Conservation (phyloP, 768 basidiomycete genomes). For the Boletus vermiculosoides region DNA sequence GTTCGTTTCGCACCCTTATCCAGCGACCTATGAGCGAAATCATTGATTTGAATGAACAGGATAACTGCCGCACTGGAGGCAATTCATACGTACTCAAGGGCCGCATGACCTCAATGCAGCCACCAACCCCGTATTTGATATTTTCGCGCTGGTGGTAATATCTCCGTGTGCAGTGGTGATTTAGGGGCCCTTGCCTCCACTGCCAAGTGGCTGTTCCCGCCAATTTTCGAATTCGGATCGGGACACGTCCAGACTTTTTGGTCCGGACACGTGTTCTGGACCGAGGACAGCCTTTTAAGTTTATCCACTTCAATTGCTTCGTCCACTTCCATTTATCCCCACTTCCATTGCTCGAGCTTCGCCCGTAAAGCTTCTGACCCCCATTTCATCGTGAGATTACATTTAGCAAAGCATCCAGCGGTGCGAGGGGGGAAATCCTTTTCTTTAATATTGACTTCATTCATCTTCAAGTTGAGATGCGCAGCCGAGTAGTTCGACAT, state of each 20-base stretch:
- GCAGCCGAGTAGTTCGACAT: neutral
- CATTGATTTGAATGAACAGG: neutral
- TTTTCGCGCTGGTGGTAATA: neutral
- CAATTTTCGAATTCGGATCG: neutral
- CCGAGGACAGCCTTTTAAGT: neutral
- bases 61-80: neutral
- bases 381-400: neutral
- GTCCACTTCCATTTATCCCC: neutral
- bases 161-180: neutral
- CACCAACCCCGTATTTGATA: neutral
- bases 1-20: neutral
- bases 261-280: neutral
- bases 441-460: neutral
- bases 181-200: neutral
- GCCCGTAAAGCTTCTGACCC: neutral
- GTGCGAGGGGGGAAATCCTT: neutral
- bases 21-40: neutral
- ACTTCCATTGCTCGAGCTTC: conserved; percentile 5
- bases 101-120: neutral
- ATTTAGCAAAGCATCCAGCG: too few relatives aligned
- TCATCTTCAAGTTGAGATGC: neutral
- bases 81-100: neutral
- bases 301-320: neutral
- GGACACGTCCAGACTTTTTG: too few relatives aligned
- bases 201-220: neutral